Base-by-base conservation (phyloP, 2,329 filamentous ascomycete genomes). In the Colletotrichum lentis region DNA sequence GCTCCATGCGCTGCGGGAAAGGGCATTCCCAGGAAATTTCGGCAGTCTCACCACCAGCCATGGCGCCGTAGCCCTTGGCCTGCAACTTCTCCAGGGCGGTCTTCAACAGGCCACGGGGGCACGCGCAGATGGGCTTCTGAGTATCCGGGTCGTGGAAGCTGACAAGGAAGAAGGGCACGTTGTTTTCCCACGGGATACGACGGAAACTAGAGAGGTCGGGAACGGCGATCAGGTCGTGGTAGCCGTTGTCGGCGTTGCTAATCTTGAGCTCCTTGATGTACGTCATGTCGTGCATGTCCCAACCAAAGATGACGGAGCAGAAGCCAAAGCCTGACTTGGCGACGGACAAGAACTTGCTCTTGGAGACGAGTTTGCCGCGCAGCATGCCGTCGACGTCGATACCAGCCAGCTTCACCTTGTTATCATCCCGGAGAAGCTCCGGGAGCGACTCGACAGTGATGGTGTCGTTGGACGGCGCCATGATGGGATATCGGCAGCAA, bases 241-340 rank as follows among this genome's bases (percentile, higher is more conserved):
- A 97, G 50, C 94, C 94, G 77, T 97, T 97, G 75, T 93, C 90
- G 73, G 92, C 91, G 81, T 97, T 97, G 80, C 92, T 96, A 78
- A 97, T 91, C 75, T 87, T 87, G 71, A 97, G 86, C 80, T 97
- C 94, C 73, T 86, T 88, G 77, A 92, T 90, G 79, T 97, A 97
- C 12, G 93, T 96, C 82, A 89, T 85, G 76, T 97, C 94, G 79
- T 97, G 94, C 93, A 97, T 97, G 80, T 97, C 94, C 94, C 94
- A 97, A 77, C 94, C 94, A 75, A 97, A 97, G 72, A 97, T 89
- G 72, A 97, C 93, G 22, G 92, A 96, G 83, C 94, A 97, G 84
- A 97, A 97, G 62, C 94, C 94, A 74, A 97, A 97, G 59, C 94
- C 94, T 52, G 88, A 86, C 49, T 87, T 80, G n/a, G 90, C 90